phyloP scores from a whole-genome alignment of 2,329 filamentous ascomycete genomes.

The Alternaria rosae region DNA sequence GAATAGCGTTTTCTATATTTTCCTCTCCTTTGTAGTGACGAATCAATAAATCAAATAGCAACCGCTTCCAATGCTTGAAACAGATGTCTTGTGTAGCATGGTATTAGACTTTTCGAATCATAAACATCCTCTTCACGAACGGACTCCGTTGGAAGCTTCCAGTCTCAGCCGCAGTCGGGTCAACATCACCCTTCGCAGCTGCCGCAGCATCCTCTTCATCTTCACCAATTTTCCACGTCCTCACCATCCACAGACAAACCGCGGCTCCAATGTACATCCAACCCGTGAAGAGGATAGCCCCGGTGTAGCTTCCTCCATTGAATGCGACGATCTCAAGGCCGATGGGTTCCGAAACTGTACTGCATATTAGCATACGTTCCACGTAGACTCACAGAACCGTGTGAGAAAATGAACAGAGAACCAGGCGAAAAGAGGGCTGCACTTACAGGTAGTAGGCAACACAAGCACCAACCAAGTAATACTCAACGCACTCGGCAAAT shows the following conservation, averaged over 20 bases:
- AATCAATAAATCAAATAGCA: slow-evolving; percentile 6
- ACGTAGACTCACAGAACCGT: background rate
- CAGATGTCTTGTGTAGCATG: background rate
- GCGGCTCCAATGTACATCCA: slow-evolving; percentile 69
- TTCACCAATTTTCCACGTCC: slow-evolving; percentile 68
- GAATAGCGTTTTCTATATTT: slow-evolving; percentile 21
- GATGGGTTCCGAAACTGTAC: slow-evolving; percentile 60
- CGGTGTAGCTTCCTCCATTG: slow-evolving; percentile 61
- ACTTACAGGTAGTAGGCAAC: slow-evolving; percentile 69
- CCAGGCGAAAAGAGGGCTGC: background rate
- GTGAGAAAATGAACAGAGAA: background rate
- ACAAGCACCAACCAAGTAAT: slow-evolving; percentile 76
- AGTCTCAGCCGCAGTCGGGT: slow-evolving; percentile 29
- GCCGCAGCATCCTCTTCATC: slow-evolving; percentile 53
- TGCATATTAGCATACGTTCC: slow-evolving; percentile 5
- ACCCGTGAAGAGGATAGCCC: slow-evolving; percentile 67
- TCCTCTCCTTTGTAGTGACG: slow-evolving; percentile 31
- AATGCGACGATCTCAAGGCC: slow-evolving; percentile 61
- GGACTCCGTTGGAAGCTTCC: slow-evolving; percentile 27
- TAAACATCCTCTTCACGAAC: slow-evolving; percentile 41
- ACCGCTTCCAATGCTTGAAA: background rate
- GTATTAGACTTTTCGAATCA: slow-evolving; percentile 39
- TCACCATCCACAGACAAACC: slow-evolving; percentile 60
- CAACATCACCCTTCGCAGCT: slow-evolving; percentile 33
- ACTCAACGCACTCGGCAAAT: slow-evolving; percentile 73